A percentile compares a stretch with the other conserved stretches of the same genome.
Conservation (phyloP, 306 rosid genomes). For the Trichosanthes truncata region DNA sequence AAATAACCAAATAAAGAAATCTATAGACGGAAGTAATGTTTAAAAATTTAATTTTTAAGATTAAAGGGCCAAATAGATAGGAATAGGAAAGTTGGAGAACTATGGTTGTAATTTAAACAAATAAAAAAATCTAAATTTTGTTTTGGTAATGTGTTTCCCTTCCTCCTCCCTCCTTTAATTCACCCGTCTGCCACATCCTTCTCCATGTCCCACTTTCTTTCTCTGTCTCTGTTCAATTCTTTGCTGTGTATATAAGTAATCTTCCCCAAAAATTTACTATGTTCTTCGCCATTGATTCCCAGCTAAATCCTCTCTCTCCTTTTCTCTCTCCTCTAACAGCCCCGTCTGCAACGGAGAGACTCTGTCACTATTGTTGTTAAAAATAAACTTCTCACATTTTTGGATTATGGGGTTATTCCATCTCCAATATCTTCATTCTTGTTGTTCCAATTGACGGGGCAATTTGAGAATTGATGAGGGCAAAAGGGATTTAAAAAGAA, state of each 20-base stretch:
- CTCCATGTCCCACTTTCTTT: not conserved
- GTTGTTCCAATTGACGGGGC: not conserved
- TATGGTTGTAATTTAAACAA: too few relatives aligned
- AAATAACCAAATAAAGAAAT: too few relatives aligned
- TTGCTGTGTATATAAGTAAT: slow-evolving; percentile 4
- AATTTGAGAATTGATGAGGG: not conserved
- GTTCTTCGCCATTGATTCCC: slow-evolving; percentile 10
- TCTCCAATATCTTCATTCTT: not conserved
- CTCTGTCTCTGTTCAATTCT: not conserved
- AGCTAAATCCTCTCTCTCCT: slow-evolving; percentile 10
- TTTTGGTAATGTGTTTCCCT: not conserved
- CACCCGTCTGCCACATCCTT: slow-evolving; percentile 2
- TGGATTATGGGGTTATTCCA: not conserved
- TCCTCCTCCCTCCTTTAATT: not conserved
- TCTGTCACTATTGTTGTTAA: not conserved
- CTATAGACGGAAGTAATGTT: too few relatives aligned
- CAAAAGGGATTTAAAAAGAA: not conserved
- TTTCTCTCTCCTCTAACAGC: slow-evolving; percentile 19
- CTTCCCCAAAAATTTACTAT: not conserved
- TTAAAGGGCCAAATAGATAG: too few relatives aligned
- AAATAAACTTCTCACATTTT: not conserved
- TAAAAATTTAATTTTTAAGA: too few relatives aligned
- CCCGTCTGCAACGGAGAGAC: slow-evolving; percentile 7
- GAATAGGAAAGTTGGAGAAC: too few relatives aligned
- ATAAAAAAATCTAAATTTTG: too few relatives aligned